Conservation (phyloP, 2,329 filamentous ascomycete species). For the Thelonectria olida region DNA sequence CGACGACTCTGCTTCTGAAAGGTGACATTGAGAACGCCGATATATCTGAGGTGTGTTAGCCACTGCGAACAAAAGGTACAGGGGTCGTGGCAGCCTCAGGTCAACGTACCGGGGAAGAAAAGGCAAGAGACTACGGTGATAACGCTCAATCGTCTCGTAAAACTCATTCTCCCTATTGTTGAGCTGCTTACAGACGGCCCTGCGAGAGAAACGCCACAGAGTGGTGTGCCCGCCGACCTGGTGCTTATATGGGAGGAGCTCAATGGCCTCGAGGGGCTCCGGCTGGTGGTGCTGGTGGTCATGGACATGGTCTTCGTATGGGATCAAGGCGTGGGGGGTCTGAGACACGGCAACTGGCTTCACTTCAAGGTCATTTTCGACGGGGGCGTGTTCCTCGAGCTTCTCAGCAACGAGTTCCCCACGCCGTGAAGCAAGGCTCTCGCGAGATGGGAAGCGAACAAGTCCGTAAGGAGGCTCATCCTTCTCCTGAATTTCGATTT, state of each 20-base stretch:
- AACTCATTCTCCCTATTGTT: slow-evolving; percentile 99
- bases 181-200: slow-evolving; percentile 96
- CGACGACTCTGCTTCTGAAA: slow-evolving; percentile 85
- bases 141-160: slow-evolving; percentile 93
- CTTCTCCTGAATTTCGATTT: slow-evolving; percentile 37
- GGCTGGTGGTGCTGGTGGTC: slow-evolving; percentile 61
- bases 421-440: slow-evolving; percentile 39
- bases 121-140: slow-evolving; percentile 87
- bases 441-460: slow-evolving; percentile 41
- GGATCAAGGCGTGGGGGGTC: slow-evolving; percentile 49
- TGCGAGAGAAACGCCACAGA: slow-evolving; percentile 92
- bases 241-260: slow-evolving; percentile 95
- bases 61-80: too few species aligned
- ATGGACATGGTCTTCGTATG: slow-evolving; percentile 59
- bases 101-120: slow-evolving; percentile 82
- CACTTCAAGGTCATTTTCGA: slow-evolving; percentile 55
- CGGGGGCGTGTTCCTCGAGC: slow-evolving; percentile 49
- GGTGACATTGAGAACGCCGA: slow-evolving; percentile 95
- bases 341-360: slow-evolving; percentile 43
- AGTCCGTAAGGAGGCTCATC: slow-evolving; percentile 34
- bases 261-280: slow-evolving; percentile 85
- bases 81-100: not conserved
- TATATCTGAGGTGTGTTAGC: slow-evolving; percentile 71
- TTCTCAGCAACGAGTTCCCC: slow-evolving; percentile 46
- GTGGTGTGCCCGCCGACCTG: slow-evolving; percentile 98